phyloP scores from a whole-genome alignment of 495 filamentous ascomycete species.

The Penicillium angulare region DNA sequence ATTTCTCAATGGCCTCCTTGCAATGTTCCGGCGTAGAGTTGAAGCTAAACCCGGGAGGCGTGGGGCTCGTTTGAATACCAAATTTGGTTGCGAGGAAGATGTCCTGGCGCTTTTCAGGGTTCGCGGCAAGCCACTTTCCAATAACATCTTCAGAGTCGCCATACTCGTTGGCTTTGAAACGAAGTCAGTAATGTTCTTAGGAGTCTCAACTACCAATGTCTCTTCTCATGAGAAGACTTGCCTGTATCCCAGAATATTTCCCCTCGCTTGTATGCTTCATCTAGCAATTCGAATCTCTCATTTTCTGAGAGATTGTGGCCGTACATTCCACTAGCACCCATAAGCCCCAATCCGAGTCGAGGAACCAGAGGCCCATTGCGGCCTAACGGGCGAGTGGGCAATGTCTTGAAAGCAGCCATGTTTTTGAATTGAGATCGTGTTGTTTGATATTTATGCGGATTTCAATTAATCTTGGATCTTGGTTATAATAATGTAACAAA shows the following conservation, averaged over 20 bases:
- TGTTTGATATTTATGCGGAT: background rate
- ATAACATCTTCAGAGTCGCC: slow-evolving; percentile 43
- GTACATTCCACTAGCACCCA: slow-evolving; percentile 53
- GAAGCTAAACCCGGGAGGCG: slow-evolving; percentile 21
- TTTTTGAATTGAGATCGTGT: background rate
- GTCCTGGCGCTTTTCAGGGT: slow-evolving; percentile 52
- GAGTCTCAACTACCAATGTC: too few relatives aligned
- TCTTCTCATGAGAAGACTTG: background rate
- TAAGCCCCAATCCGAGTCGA: slow-evolving; percentile 55
- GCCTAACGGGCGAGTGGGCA: slow-evolving; percentile 48
- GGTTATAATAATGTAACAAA: too few relatives aligned
- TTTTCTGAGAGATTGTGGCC: slow-evolving; percentile 36
- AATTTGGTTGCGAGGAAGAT: slow-evolving; percentile 64
- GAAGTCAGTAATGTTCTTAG: background rate
- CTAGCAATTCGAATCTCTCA: slow-evolving; percentile 42
- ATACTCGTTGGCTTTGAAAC: slow-evolving; percentile 47
- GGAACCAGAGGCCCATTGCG: slow-evolving; percentile 53
- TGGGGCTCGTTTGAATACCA: slow-evolving; percentile 29
- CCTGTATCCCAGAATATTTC: slow-evolving; percentile 58
- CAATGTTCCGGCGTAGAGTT: slow-evolving; percentile 55
- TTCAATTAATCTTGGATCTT: background rate
- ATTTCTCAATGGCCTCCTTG: slow-evolving; percentile 46
- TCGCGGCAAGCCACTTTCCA: slow-evolving; percentile 54
- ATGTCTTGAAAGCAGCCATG: slow-evolving; percentile 5
- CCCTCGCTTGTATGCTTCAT: slow-evolving; percentile 51